Evolutionary conservation across 2,329 filamentous ascomycete species (phyloP), one percentile per base, ranked within the genome.

Genomic region (Aureobasidium vineae): DNA sequence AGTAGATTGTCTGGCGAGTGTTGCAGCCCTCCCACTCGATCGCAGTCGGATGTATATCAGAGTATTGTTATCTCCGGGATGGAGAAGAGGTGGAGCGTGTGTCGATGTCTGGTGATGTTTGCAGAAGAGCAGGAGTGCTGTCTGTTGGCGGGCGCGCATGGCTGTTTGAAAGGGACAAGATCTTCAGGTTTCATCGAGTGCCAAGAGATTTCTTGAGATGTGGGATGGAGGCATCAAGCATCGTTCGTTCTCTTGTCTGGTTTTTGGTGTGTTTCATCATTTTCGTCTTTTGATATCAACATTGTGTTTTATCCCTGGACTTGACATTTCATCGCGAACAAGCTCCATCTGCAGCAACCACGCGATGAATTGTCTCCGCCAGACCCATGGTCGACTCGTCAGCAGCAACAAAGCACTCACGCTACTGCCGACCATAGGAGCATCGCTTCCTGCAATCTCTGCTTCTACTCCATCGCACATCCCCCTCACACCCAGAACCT

Each of bases 361-460:
- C 40, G 57, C 13, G 40, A 63, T 63, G 59, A 41, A 63, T 4
- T 52, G 59, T 36, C 59, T 63, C 11, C 57, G 57, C 57, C 57
- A 61, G 57, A 28, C 41, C 13, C 41, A 49, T 36, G 41, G 41
- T 19, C 57, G 41, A 36, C 57, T 61, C 54, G 19, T 59, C 31
- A 31, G 47, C 19, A 19, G 2, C 41, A 47, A 4, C 41, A 61
- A 19, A 19, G n/a, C 57, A 23, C 41, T 26, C 26, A n/a, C 41
- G 28, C 41, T 61, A 36, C 28, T 49, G 16, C 43, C 41, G n/a
- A 11, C 57, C 21, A 43, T 59, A 59, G 54, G 26, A 43, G 10
- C 38, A 26, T 33, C 38, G 1, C 10, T 13, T 1, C 41, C 45
- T 28, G 41, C 28, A 61, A 38, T 23, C 21, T 33, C 45, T 16